Evolutionary conservation across 306 rosid genomes (phyloP).

Genomic region (Dalbergia cochinchinensis): DNA sequence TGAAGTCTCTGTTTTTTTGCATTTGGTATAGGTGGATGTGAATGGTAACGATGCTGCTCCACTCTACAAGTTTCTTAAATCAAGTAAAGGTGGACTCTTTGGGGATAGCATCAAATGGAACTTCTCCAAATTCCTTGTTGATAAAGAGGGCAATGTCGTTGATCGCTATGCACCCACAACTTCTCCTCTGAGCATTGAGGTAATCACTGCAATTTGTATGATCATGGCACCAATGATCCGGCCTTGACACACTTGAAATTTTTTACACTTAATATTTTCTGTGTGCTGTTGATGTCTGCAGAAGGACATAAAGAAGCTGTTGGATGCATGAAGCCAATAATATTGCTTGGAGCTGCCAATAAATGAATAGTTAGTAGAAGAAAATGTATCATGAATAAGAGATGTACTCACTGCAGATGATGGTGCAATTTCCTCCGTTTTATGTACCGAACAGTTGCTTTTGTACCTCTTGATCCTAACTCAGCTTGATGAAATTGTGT

Average conservation of each 20-base stretch:
- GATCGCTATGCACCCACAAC: slow-evolving; percentile 98
- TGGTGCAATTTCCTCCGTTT: slow-evolving; percentile 32
- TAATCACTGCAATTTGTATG: slow-evolving; percentile 32
- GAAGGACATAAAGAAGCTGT: slow-evolving; percentile 67
- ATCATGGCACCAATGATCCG: neutral
- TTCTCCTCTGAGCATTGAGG: slow-evolving; percentile 96
- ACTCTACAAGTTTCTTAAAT: slow-evolving; percentile 80
- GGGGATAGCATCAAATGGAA: slow-evolving; percentile 93
- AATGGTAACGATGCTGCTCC: slow-evolving; percentile 79
- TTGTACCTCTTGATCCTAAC: neutral
- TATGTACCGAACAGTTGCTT: slow-evolving; percentile 10
- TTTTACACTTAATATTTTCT: slow-evolving; percentile 8
- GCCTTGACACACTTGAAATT: neutral
- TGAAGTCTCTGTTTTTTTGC: slow-evolving; percentile 11
- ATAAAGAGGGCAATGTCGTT: slow-evolving; percentile 87
- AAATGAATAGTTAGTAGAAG: slow-evolving; percentile 35
- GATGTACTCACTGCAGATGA: slow-evolving; percentile 29
- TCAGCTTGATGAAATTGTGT: slow-evolving; percentile 26
- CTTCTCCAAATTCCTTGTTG: slow-evolving; percentile 90
- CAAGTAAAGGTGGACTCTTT: slow-evolving; percentile 93
- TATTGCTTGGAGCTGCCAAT: slow-evolving; percentile 16
- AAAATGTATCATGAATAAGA: slow-evolving; percentile 47
- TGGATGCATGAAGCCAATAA: slow-evolving; percentile 50
- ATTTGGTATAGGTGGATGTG: slow-evolving; percentile 69
- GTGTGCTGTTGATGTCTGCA: slow-evolving; percentile 49